Evolutionary conservation across 2,329 filamentous ascomycete genomes (phyloP).

Genomic region (Alternaria sp.): DNA sequence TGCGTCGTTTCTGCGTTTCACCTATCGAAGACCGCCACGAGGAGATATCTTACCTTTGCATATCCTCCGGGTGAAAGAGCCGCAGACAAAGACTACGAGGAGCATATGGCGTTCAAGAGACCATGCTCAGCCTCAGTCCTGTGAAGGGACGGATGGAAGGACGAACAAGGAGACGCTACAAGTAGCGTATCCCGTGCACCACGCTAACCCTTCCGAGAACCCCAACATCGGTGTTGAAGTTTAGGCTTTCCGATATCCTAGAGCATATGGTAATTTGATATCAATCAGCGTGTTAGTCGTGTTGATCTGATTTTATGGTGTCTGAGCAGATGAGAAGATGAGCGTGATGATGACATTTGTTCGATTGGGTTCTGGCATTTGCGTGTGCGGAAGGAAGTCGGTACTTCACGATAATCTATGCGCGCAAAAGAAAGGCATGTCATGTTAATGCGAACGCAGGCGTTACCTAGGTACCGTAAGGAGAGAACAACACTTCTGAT

Average conservation of each 20-base stretch:
- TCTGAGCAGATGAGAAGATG: neutral
- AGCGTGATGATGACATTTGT: slow-evolving; percentile 1
- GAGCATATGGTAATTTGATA: neutral
- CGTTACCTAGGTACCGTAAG: neutral
- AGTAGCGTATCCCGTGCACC: neutral
- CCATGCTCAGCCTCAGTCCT: neutral
- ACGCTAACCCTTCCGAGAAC: neutral
- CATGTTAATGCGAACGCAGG: slow-evolving; percentile 3
- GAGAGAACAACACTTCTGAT: neutral
- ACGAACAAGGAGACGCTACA: neutral
- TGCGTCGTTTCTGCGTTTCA: slow-evolving; percentile 1
- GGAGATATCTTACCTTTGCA: slow-evolving; percentile 1
- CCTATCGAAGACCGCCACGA: neutral
- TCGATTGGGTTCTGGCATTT: neutral
- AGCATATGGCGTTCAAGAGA: neutral
- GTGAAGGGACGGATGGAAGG: neutral
- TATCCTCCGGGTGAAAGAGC: neutral
- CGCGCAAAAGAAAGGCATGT: slow-evolving; percentile 3
- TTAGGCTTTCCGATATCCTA: slow-evolving; percentile 1
- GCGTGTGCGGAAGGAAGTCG: slow-evolving; percentile 1
- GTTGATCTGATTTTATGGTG: neutral
- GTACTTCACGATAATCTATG: slow-evolving; percentile 9
- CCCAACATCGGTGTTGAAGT: slow-evolving; percentile 3
- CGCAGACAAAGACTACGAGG: neutral
- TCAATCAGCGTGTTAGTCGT: neutral